Evolutionary conservation across 1,284 basidiomycete species (phyloP).

Genomic region (Ustilago trichophora): DNA sequence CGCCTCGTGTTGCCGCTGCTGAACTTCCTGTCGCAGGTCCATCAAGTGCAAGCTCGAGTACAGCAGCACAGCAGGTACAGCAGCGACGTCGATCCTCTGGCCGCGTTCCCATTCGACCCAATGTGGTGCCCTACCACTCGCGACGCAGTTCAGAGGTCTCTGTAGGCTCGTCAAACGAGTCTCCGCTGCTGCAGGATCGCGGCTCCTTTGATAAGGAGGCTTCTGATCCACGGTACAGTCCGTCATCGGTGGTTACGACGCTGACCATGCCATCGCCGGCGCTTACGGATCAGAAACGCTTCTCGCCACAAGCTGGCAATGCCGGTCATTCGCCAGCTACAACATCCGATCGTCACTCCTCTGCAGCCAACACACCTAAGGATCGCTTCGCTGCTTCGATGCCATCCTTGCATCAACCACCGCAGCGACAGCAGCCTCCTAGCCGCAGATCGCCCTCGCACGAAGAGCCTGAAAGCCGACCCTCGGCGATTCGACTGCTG

Average conservation of each 20-base stretch:
- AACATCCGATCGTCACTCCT: not conserved
- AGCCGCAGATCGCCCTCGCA: conserved; percentile 1
- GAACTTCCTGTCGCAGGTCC: not conserved
- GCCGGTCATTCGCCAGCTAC: not conserved
- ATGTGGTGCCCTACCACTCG: conserved; percentile 41
- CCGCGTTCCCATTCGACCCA: conserved; percentile 17
- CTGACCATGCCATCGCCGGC: conserved; percentile 39
- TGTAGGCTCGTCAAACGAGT: conserved; percentile 22
- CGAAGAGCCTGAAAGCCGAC: conserved; percentile 9
- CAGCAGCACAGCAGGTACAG: conserved; percentile 8
- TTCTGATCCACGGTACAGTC: conserved; percentile 21
- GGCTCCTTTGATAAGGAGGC: conserved; percentile 24
- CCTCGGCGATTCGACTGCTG: conserved; percentile 22
- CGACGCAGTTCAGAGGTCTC: conserved; percentile 31
- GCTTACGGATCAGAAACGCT: conserved; percentile 8
- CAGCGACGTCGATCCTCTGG: conserved; percentile 21
- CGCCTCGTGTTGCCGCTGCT: not conserved
- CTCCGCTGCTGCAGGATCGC: conserved; percentile 7
- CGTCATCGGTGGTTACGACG: conserved; percentile 28
- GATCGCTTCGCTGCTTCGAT: conserved; percentile 37
- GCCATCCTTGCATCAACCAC: conserved; percentile 11
- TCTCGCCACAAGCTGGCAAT: not conserved
- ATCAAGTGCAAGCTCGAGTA: not conserved
- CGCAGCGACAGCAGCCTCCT: not conserved
- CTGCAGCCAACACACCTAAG: not conserved